Conservation (phyloP, 2,329 filamentous ascomycete species). For the Cercospora beticola region DNA sequence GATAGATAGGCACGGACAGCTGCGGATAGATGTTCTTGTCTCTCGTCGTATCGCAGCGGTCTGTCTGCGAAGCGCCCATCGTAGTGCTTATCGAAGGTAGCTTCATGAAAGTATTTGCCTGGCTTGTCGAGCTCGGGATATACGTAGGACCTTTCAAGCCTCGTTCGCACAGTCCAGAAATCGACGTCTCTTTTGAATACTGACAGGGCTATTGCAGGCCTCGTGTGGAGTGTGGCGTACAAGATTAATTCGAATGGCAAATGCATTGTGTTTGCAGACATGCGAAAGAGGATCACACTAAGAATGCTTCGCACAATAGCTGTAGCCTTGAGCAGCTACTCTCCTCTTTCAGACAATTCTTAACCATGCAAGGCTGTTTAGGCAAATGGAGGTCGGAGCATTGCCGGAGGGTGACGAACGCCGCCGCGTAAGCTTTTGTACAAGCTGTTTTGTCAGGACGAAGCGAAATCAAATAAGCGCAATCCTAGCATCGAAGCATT, state of each 20-base stretch:
- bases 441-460: neutral
- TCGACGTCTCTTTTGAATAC: slow-evolving; percentile 40
- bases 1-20: slow-evolving; percentile 57
- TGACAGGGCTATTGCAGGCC: slow-evolving; percentile 10
- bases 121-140: slow-evolving; percentile 39
- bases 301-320: neutral
- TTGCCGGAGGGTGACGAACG: neutral
- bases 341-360: neutral
- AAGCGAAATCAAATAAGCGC: neutral
- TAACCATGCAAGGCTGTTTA: neutral
- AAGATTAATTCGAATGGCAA: slow-evolving; percentile 5
- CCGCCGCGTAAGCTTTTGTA: slow-evolving; percentile 16
- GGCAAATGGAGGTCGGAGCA: neutral
- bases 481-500: neutral
- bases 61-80: slow-evolving; percentile 56
- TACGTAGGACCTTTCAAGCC: slow-evolving; percentile 33
- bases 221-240: neutral
- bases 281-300: neutral
- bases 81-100: slow-evolving; percentile 56
- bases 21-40: slow-evolving; percentile 49
- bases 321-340: neutral
- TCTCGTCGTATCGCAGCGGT: slow-evolving; percentile 49
- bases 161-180: slow-evolving; percentile 48
- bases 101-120: slow-evolving; percentile 55
- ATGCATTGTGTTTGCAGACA: slow-evolving; percentile 8